Percentiles rank a stretch among this genome's conserved stretches.
phyloP scores from a whole-genome alignment of 257 asterid genomes.

The Haberlea rhodopensis region DNA sequence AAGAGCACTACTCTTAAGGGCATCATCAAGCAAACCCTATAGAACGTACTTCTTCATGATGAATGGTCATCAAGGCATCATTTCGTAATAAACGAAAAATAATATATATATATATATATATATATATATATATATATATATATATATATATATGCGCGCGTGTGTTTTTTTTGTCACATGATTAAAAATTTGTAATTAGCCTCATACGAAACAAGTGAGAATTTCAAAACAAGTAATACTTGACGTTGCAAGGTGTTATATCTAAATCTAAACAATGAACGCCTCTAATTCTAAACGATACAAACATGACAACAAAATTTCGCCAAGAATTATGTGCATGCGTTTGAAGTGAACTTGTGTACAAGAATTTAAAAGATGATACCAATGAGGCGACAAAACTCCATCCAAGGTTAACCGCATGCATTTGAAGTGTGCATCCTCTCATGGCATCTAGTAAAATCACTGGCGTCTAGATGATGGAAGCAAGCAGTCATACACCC shows the following conservation, averaged over 20 bases:
- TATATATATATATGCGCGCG: too few relatives aligned
- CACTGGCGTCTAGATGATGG: slow-evolving; percentile 57
- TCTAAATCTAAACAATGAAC: background rate
- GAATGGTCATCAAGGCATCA: too few relatives aligned
- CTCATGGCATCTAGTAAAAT: background rate
- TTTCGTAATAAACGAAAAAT: too few relatives aligned
- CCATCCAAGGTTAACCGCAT: background rate
- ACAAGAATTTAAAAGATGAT: background rate
- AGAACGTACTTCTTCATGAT: too few relatives aligned
- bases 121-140: too few relatives aligned
- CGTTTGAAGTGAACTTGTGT: background rate
- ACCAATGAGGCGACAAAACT: background rate
- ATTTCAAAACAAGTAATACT: background rate
- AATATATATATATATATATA: too few relatives aligned
- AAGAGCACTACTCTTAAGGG: too few relatives aligned
- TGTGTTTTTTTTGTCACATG: too few relatives aligned
- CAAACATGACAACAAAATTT: too few relatives aligned
- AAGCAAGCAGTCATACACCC: slow-evolving; percentile 88
- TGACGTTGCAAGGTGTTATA: background rate
- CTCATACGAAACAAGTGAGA: background rate
- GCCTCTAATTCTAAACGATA: background rate
- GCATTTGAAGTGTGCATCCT: background rate
- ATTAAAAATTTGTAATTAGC: background rate
- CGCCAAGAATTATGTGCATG: background rate
- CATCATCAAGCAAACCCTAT: too few relatives aligned